Conservation (phyloP, 2,329 filamentous ascomycete genomes). For the Ceratocystis smalleyi region DNA sequence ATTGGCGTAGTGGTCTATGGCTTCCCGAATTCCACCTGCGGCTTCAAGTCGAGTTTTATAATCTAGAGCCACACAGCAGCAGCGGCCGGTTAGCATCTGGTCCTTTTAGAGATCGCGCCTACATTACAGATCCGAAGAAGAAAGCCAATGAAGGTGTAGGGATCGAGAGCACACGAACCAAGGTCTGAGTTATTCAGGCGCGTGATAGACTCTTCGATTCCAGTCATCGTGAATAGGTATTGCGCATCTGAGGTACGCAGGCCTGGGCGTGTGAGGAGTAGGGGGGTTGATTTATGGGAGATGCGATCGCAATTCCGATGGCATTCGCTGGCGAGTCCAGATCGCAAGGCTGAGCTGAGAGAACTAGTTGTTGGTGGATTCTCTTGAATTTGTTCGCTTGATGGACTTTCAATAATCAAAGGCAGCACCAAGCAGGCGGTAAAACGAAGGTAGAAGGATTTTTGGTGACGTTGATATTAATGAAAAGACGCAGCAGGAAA, state of each 20-base stretch:
- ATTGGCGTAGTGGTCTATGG: slow-evolving; percentile 72
- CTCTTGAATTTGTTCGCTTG: background rate
- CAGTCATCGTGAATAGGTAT: slow-evolving; percentile 21
- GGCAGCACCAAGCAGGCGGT: background rate
- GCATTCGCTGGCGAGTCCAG: background rate
- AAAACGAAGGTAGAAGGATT: background rate
- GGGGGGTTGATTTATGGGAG: background rate
- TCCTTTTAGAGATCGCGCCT: background rate
- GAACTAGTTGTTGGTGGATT: background rate
- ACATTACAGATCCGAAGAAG: background rate
- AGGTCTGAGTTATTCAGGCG: slow-evolving; percentile 41
- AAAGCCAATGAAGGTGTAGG: background rate
- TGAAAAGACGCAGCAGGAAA: background rate
- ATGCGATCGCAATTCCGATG: background rate
- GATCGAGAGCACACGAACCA: slow-evolving; percentile 28
- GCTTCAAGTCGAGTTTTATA: slow-evolving; percentile 63
- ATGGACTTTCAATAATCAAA: background rate
- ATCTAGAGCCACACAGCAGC: background rate
- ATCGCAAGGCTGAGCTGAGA: slow-evolving; percentile 8
- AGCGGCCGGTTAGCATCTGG: background rate
- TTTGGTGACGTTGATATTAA: background rate
- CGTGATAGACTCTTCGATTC: slow-evolving; percentile 48
- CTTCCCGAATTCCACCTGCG: slow-evolving; percentile 76
- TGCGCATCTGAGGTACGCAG: slow-evolving; percentile 12
- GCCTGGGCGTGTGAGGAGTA: background rate